Evolutionary conservation across 139 green algal genomes (phyloP), one percentile per base, ranked within the genome.

Genomic region (Chlamydomonas sp.): DNA sequence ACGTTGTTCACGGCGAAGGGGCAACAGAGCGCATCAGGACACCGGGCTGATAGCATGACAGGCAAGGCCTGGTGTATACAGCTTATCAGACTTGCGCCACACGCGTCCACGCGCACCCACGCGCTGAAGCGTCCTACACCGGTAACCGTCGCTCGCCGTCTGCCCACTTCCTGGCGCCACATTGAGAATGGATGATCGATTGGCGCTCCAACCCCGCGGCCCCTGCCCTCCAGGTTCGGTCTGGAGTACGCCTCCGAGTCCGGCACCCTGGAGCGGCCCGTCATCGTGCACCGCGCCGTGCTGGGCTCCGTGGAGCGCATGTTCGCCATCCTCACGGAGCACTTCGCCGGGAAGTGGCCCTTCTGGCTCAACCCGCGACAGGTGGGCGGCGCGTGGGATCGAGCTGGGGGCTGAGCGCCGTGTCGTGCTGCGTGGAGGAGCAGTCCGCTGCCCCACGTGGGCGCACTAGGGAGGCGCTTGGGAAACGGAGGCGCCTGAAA

Each of bases 311-410:
- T 99, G 83, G 98, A 99, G 96, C 94, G 98, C 89, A 99, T 99
- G 98, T 98, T 99, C 90, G 98, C 98, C 74, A 99, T 99, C 90
- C 95, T 99, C 66, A 98, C 96, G 3, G 98, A 99, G 95, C 97
- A 99, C 94, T 99, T 95, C 80, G 98, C 95, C 3, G 97, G 96
- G 85, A 99, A 99, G 94, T 99, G 97, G 97, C 98, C 98, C 20
- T 94, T 99, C 71, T 99, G 98, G 98, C 91, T 99, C 59, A 97
- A 91, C 75, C 98, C 98, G 1, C 94, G 96, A 61, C 98, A 99
- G 94, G 93, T 92, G 72, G 17, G 71, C 18, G 62, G 69, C 2
- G 5, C 17, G 16, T 17, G 57, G 60, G 16, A 57, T 14, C 49
- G 66, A 12, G 10, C 9, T 18, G 77, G 10, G 64, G 77, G 58